A percentile compares a stretch with the other conserved stretches of the same genome.
Conservation (phyloP, 148 eudicot genomes). For the Polygonum maritimum region DNA sequence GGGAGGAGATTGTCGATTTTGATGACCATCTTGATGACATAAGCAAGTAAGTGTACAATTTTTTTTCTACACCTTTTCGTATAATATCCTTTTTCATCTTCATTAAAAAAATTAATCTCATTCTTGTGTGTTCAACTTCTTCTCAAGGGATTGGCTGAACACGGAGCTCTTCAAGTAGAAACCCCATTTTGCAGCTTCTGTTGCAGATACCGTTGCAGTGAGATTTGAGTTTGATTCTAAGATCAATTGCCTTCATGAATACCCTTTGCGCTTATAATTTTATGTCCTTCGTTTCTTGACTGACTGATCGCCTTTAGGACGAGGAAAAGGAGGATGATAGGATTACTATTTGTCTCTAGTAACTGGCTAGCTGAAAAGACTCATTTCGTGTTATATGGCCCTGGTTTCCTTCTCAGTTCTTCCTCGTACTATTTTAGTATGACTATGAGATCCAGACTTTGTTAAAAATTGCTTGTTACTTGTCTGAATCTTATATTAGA, state of each 20-base stretch:
- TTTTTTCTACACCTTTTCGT: neutral
- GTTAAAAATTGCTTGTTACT: neutral
- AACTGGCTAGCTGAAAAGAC: neutral
- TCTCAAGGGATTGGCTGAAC: constrained; percentile 85
- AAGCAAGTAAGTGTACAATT: constrained; percentile 50
- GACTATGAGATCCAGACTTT: neutral
- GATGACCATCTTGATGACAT: constrained; percentile 90
- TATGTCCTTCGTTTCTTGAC: neutral
- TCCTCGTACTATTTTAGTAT: neutral
- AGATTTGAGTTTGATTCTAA: neutral
- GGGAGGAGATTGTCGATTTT: constrained; percentile 70
- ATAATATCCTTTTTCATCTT: neutral
- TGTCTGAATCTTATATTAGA: neutral
- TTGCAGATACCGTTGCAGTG: neutral
- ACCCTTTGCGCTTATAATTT: neutral
- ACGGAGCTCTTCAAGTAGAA: constrained; percentile 49
- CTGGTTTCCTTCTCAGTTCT: neutral
- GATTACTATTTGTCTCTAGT: neutral
- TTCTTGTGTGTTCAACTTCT: neutral
- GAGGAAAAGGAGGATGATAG: neutral
- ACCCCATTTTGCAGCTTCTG: neutral
- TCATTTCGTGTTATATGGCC: neutral
- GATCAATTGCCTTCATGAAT: neutral
- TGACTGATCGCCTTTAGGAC: neutral
- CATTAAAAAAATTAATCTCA: neutral